Percentiles rank a stretch among this genome's conserved stretches.
Evolutionary conservation across 805 yeast species (phyloP).

Genomic region (Tetrapisispora pingtungensis): DNA sequence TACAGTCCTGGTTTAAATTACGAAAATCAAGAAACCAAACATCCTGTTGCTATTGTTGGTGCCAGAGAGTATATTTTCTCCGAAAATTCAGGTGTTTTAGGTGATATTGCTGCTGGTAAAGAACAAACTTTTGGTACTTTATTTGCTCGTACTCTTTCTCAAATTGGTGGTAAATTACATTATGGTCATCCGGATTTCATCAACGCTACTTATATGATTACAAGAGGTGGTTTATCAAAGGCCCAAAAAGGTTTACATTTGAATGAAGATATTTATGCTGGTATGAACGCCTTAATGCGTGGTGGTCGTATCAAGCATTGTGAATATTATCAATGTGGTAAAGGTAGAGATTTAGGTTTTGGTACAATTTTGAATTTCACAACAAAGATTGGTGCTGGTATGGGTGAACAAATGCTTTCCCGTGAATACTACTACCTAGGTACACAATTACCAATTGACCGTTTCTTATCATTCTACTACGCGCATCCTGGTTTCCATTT

Average conservation of each 20-base stretch:
- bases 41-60: constrained; percentile 79
- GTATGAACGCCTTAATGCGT: constrained; percentile 72
- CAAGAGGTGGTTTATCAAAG: constrained; percentile 82
- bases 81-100: constrained; percentile 74
- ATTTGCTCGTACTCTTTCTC: constrained; percentile 74
- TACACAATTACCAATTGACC: constrained; percentile 68
- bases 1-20: constrained; percentile 64
- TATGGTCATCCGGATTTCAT: constrained; percentile 86
- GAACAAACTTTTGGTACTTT: constrained; percentile 84
- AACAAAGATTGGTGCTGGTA: constrained; percentile 84
- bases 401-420: constrained; percentile 84
- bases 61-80: constrained; percentile 83
- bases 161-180: constrained; percentile 77
- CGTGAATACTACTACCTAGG: constrained; percentile 77
- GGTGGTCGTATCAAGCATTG: constrained; percentile 86
- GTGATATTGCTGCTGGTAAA: constrained; percentile 87
- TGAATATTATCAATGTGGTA: constrained; percentile 84
- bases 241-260: constrained; percentile 80
- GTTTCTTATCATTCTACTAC: constrained; percentile 73
- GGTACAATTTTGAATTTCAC: constrained; percentile 80
- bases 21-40: constrained; percentile 39
- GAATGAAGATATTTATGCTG: constrained; percentile 84
- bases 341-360: constrained; percentile 83
- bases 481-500: constrained; percentile 85
- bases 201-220: constrained; percentile 65